Base-by-base conservation (phyloP, 495 filamentous ascomycete genomes). In the Aspergillus homomorphus region DNA sequence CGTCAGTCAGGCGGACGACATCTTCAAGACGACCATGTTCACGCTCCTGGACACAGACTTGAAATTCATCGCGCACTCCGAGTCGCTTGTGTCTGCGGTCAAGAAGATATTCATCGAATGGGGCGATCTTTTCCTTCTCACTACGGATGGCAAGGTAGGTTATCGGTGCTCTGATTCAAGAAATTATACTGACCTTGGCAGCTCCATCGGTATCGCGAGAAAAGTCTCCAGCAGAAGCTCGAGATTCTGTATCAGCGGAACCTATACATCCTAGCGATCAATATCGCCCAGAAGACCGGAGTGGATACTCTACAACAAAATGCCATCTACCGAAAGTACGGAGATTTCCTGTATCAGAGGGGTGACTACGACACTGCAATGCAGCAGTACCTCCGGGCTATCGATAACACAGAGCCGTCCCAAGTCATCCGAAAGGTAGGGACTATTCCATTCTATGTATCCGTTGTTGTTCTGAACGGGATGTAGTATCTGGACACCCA, bases 351-450 rank as follows among this genome's bases (percentile, higher is more conserved):
- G n/a, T 96, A 98, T 64, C 91, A 94, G 66, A 94, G 91, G 64
- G 89, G 87, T 3, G 91, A 96, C 66, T 98, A 92, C 67, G 93
- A 98, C 67, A 92, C 89, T 19, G 96, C 94, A 12, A 98, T 98
- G 95, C 89, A 95, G 68, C 94, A 96, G 70, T 98, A 98, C 69
- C 84, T 98, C 61, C 89, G 91, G 66, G 92, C 95, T 0, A 96
- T 98, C 59, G 93, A 96, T 61, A 94, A 89, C 57, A 96, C 92
- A 0, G 92, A 96, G 62, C 92, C 92, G 14, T 96, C 91, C 4
- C 92, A 96, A 67, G 89, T 96, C 21, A 96, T 96, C 73, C 81
- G 92, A 58, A 96, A 96, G 74, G 88, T 90, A 62, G 28, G 62
- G 30, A n/a, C 3, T 3, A 38, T 14, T 52, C 1, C 20, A 38